Evolutionary conservation across 2,329 filamentous ascomycete species (phyloP), one percentile per base, ranked within the genome.

Genomic region (Orbilia blumenaviensis): DNA sequence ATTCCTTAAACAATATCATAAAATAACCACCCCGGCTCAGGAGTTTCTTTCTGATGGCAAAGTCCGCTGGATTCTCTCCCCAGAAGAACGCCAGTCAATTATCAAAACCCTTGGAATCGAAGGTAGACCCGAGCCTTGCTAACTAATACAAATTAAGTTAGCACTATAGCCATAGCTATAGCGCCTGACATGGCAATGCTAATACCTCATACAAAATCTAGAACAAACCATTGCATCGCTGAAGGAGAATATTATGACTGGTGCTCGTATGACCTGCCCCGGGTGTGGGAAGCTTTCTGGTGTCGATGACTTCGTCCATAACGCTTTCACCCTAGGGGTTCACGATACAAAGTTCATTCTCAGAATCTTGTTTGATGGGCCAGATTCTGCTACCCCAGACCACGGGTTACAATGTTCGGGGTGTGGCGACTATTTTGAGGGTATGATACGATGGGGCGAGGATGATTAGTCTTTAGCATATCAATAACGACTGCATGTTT

Each of bases 211-310:
- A 4, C 23, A 12, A 25, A 48, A 46, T 2, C 5, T 27, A 54
- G 27, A 36, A 5, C 14, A 9, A 2, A 42, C 54, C 18, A 1
- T 60, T n/a, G 4, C 3, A 34, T 1, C 25, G 4, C 3, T 60
- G 1, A 27, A 27, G 29, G 32, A 36, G 14, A 60, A 60, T 10
- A 14, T 42, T 12, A 41, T 41, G 23, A 27, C 9, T 3, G n/a
- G 34, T 2, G 6, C 34, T 21, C 8, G 60, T 12, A 16, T 3
- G 23, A 25, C 60, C 10, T 63, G 60, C 41, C 2, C 41, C 2
- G 14, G 23, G 12, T 63, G 60, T 12, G 60, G 38, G 2, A 63
- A 63, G 25, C 60, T n/a, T 2, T 63, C 60, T 3, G 38, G 60
- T 0, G 9, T 63, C 1, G 60, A 63, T 34, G 60, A 63, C n/a